These are phyloP conservation scores for Usnea hakonensis DNA, from an alignment of 495 filamentous ascomycete species.

Conservation along the genomic window DNA sequence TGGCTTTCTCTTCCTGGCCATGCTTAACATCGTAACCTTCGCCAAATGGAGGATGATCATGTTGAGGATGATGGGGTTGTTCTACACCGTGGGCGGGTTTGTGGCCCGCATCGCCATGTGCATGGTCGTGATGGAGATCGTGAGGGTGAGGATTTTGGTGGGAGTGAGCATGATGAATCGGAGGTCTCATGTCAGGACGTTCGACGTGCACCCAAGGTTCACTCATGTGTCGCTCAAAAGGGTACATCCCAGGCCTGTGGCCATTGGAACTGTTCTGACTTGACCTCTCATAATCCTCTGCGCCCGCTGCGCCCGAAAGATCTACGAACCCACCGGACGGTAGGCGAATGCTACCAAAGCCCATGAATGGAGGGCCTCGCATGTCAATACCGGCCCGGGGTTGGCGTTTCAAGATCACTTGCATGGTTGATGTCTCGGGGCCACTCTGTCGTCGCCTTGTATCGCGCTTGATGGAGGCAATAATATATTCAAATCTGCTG, in stretches of 20 bases:
- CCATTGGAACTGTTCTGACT: slow-evolving; percentile 7
- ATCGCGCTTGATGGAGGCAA: slow-evolving; percentile 16
- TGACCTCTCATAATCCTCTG: slow-evolving; percentile 14
- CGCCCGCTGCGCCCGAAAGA: not conserved
- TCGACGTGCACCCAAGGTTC: not conserved
- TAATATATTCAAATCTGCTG: slow-evolving; percentile 14
- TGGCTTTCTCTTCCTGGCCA: not conserved
- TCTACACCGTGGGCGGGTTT: not conserved
- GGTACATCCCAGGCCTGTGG: not conserved
- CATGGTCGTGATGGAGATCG: not conserved
- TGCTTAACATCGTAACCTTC: not conserved
- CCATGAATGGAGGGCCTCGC: not conserved
- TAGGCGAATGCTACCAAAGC: not conserved
- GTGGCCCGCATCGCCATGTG: not conserved
- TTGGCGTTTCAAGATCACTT: slow-evolving; percentile 19
- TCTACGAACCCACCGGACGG: not conserved
- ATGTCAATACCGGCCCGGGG: not conserved
- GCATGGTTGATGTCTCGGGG: slow-evolving; percentile 9
- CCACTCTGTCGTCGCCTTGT: not conserved
- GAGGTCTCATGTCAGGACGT: not conserved
- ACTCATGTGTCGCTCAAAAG: not conserved
- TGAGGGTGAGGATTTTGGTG: not conserved
- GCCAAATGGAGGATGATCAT: not conserved
- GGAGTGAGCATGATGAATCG: not conserved
- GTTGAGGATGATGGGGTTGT: not conserved